Evolutionary conservation across 1,284 basidiomycete genomes (phyloP), one percentile per base, ranked within the genome.

Genomic region (Puccinia polysora): DNA sequence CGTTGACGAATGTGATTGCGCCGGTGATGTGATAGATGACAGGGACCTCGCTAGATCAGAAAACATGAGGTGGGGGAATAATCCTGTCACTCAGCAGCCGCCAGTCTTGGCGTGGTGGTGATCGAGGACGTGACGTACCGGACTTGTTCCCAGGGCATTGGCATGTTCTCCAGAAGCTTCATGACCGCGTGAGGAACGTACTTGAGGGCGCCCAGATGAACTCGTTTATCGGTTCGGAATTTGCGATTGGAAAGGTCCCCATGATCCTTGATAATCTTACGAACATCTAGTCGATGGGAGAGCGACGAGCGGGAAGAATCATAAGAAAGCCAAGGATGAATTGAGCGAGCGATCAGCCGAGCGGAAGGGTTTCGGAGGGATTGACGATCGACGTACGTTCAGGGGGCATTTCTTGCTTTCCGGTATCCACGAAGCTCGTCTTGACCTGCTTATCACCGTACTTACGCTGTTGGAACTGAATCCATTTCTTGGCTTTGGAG

Each of bases 121-220:
- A 58, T 32, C 40, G 60, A 45, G 45, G 14, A 53, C 7, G 30
- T 20, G 7, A 70, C n/a, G n/a, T 43, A 65, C 38, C 73, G 52
- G 55, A 58, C 52, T 50, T 65, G 47, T 47, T 98, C 96, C 96
- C 96, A 98, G 65, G 96, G 96, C 83, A 88, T 95, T 68, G 96
- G 96, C 78, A 98, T 94, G 82, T 98, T 98, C 83, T 98, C 96
- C 76, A 99, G 85, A 73, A 99, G 85, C 83, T 98, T 98, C 89
- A 98, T 91, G 75, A 98, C 94, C 49, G 96, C 96, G 81, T 99
- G 96, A 47, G 96, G 96, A 64, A 99, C 92, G 81, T 98, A 98
- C 83, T 97, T 97, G 78, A 98, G 86, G 65, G 95, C 95, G 77
- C 95, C 95, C 38, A 97, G 86, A 81, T 97, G 95, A 56, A 97